Conservation (phyloP, 768 basidiomycete genomes). For the Macrolepiota albuminosa region DNA sequence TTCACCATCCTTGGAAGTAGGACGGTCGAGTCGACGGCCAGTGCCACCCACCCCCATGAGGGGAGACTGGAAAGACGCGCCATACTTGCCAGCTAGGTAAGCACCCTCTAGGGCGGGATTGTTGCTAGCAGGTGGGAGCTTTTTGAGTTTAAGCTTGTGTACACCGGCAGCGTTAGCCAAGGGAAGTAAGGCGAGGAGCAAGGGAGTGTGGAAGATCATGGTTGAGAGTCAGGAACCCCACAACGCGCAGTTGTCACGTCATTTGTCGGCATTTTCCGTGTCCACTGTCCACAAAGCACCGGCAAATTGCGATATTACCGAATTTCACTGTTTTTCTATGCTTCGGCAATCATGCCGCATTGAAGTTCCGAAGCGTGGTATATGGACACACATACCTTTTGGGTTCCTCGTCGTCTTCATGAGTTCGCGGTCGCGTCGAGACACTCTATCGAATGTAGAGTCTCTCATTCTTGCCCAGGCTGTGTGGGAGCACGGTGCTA, state of each 20-base stretch:
- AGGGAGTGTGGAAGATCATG: constrained; percentile 38
- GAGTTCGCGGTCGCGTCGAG: constrained; percentile 26
- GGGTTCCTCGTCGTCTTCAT: constrained; percentile 11
- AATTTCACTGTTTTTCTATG: not conserved
- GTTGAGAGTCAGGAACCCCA: constrained; percentile 22
- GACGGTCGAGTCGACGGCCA: constrained; percentile 53
- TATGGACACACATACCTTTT: not conserved
- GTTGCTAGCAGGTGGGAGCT: constrained; percentile 59
- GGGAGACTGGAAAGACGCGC: constrained; percentile 50
- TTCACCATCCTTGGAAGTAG: constrained; percentile 39
- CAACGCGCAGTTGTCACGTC: constrained; percentile 10
- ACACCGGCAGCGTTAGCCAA: constrained; percentile 53
- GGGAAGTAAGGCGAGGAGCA: constrained; percentile 41
- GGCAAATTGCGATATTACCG: not conserved
- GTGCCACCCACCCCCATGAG: constrained; percentile 71
- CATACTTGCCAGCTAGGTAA: constrained; percentile 94
- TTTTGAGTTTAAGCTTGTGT: constrained; percentile 87
- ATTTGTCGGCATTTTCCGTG: constrained; percentile 14
- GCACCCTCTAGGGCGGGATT: constrained; percentile 70
- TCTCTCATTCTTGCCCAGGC: constrained; percentile 82
- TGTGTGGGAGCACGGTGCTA: constrained; percentile 74
- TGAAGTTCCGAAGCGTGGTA: not conserved
- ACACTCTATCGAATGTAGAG: constrained; percentile 45
- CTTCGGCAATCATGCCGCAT: not conserved
- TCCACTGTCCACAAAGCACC: not conserved